Percentiles rank a stretch among this genome's conserved stretches.
Conservation (phyloP, 2,329 filamentous ascomycete species). For the Capronia americana region DNA sequence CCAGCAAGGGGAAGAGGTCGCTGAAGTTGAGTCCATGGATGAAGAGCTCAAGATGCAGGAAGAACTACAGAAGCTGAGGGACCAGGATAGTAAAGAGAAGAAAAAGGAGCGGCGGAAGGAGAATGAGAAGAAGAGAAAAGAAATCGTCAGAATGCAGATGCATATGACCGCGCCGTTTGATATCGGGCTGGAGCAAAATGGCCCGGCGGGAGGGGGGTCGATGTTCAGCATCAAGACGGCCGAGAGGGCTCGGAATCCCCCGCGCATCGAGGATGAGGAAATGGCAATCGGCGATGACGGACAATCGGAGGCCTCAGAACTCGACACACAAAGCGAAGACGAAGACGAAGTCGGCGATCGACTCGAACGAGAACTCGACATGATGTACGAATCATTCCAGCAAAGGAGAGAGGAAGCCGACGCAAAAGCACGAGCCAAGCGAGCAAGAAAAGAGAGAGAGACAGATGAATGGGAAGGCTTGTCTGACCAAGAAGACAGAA, state of each 20-base stretch:
- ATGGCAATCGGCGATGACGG: constrained; percentile 70
- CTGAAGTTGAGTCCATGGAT: constrained; percentile 87
- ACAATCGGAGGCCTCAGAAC: constrained; percentile 62
- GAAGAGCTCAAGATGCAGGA: constrained; percentile 91
- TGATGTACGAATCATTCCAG: constrained; percentile 84
- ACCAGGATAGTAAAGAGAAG: constrained; percentile 75
- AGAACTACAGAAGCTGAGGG: constrained; percentile 80
- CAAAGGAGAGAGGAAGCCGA: constrained; percentile 79
- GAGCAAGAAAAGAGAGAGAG: constrained; percentile 77
- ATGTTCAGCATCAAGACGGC: constrained; percentile 87
- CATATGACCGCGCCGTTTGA: constrained; percentile 97
- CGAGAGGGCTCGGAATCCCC: constrained; percentile 74
- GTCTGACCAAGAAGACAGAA: constrained; percentile 70
- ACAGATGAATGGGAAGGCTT: constrained; percentile 94
- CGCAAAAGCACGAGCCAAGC: constrained; percentile 89
- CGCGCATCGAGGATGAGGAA: constrained; percentile 74
- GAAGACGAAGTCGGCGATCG: constrained; percentile 80
- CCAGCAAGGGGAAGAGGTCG: constrained; percentile 72
- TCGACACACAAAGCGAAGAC: constrained; percentile 68
- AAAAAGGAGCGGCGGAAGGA: constrained; percentile 85
- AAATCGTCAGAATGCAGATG: constrained; percentile 95
- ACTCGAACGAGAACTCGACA: constrained; percentile 83
- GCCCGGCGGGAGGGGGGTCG: constrained; percentile 76
- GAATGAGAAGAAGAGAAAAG: constrained; percentile 92
- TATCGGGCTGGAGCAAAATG: constrained; percentile 87